Evolutionary conservation across 495 filamentous ascomycete genomes (phyloP).

Genomic region (Penicillium daleae): DNA sequence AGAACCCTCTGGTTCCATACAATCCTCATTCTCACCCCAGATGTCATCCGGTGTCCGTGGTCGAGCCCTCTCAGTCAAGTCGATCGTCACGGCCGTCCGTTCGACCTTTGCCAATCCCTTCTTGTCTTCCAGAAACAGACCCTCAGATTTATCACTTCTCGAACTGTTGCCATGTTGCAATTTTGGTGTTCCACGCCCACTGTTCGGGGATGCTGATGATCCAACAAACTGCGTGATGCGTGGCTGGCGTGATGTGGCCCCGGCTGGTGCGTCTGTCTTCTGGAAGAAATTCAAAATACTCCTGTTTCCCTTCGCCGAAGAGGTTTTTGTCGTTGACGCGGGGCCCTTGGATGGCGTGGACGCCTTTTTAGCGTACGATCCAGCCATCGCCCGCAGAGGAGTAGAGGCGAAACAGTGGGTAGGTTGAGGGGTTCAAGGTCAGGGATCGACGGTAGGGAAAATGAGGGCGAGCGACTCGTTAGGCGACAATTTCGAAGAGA

Average conservation of each 20-base stretch:
- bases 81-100: conserved; percentile 1
- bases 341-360: conserved; percentile 35
- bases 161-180: conserved; percentile 18
- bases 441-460: not conserved
- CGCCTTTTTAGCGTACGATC: conserved; percentile 27
- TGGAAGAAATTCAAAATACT: conserved; percentile 86
- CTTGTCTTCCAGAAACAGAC: conserved; percentile 50
- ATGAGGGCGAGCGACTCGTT: not conserved
- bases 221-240: conserved; percentile 49
- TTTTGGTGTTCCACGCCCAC: conserved; percentile 26
- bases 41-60: conserved; percentile 44
- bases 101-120: conserved; percentile 26
- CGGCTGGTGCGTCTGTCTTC: conserved; percentile 60
- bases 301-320: conserved; percentile 57
- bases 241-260: conserved; percentile 39
- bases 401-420: not conserved
- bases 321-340: conserved; percentile 12
- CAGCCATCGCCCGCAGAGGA: conserved; percentile 25
- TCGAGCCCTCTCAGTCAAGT: conserved; percentile 14
- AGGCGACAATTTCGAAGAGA: not conserved
- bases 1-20: conserved; percentile 17
- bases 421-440: not conserved
- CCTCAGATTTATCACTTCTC: conserved; percentile 31
- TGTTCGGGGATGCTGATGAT: conserved; percentile 25
- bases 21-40: conserved; percentile 38